Percentiles rank a stretch among this genome's conserved stretches.
phyloP scores from a whole-genome alignment of 164 flowering plant species.

The Aristolochia contorta region DNA sequence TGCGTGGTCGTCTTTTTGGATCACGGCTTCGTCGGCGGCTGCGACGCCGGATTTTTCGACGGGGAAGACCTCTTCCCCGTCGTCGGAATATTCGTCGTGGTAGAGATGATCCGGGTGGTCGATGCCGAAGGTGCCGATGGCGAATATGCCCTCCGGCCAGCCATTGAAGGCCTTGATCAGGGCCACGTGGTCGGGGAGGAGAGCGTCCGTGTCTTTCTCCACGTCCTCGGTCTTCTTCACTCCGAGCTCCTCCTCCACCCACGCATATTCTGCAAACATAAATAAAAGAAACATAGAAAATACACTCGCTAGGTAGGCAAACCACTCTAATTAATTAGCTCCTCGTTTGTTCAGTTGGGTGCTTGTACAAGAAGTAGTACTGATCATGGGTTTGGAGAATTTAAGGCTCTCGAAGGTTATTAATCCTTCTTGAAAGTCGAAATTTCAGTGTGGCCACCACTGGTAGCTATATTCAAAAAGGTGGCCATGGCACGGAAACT shows the following conservation, averaged over 20 bases:
- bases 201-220: slow-evolving; percentile 27
- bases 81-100: slow-evolving; percentile 12
- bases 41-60: slow-evolving; percentile 9
- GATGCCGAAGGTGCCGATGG: slow-evolving; percentile 66
- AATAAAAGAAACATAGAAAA: neutral
- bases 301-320: neutral
- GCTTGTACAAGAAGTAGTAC: no score
- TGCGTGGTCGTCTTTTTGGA: no score
- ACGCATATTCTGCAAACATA: slow-evolving; percentile 15
- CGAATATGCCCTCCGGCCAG: slow-evolving; percentile 53
- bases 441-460: no score
- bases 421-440: neutral
- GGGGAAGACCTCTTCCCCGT: slow-evolving; percentile 22
- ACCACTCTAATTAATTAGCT: no score
- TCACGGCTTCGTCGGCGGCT: no score
- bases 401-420: no score
- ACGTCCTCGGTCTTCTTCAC: slow-evolving; percentile 14
- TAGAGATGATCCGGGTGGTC: slow-evolving; percentile 19
- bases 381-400: no score
- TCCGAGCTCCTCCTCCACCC: slow-evolving; percentile 6
- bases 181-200: slow-evolving; percentile 23
- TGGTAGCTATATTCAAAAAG: no score
- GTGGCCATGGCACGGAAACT: no score
- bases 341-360: no score
- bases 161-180: slow-evolving; percentile 31